phyloP scores from a whole-genome alignment of 2,329 filamentous ascomycete genomes.

The Colletotrichum sp. region DNA sequence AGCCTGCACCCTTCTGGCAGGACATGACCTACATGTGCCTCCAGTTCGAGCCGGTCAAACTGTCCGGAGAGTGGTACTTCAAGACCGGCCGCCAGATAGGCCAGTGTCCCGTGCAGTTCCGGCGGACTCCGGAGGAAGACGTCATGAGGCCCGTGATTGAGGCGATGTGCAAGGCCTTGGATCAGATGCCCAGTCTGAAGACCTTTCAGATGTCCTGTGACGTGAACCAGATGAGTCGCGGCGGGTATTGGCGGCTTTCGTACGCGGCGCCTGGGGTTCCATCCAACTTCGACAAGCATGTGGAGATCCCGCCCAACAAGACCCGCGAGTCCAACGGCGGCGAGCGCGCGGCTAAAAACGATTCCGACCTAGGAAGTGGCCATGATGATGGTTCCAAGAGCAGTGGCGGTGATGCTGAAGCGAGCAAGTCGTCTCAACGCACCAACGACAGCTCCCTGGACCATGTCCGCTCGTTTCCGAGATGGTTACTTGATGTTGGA shows the following conservation, averaged over 20 bases:
- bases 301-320: neutral
- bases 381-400: neutral
- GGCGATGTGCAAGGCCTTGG: neutral
- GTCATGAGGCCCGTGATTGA: neutral
- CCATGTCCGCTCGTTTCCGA: neutral
- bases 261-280: neutral
- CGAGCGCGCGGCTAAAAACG: fast-evolving
- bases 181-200: neutral
- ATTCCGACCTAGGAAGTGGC: neutral
- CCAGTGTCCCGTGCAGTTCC: neutral
- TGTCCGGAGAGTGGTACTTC: neutral
- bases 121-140: neutral
- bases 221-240: neutral
- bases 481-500: neutral
- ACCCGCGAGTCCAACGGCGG: fast-evolving
- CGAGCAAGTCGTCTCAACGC: neutral
- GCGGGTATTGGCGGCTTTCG: neutral
- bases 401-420: neutral
- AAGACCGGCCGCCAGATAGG: neutral
- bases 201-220: neutral
- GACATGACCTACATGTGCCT: neutral
- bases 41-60: neutral
- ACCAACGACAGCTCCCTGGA: neutral
- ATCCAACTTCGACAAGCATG: neutral
- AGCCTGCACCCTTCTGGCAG: neutral